Conservation (phyloP, 2,329 filamentous ascomycete species). For the Penicillium sp. region DNA sequence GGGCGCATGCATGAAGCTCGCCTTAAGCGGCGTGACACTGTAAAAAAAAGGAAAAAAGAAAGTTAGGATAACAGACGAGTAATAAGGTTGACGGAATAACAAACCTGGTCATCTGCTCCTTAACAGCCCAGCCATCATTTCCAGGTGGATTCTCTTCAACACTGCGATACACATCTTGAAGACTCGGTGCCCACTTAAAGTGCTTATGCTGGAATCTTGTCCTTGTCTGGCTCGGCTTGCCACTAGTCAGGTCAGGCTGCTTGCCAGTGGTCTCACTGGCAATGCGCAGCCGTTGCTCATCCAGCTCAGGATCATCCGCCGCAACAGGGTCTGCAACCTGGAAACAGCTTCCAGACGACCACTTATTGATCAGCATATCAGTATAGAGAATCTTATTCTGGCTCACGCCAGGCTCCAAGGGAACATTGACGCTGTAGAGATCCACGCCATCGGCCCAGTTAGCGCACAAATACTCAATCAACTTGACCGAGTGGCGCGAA, state of each 20-base stretch:
- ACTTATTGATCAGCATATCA: constrained; percentile 83
- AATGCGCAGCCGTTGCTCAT: constrained; percentile 70
- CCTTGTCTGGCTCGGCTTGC: constrained; percentile 32
- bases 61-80: not conserved
- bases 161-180: constrained; percentile 79
- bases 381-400: constrained; percentile 73
- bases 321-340: constrained; percentile 65
- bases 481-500: constrained; percentile 65
- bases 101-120: constrained; percentile 79
- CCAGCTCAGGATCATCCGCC: constrained; percentile 57
- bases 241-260: constrained; percentile 21
- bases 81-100: constrained; percentile 1
- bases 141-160: constrained; percentile 75
- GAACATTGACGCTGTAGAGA: constrained; percentile 89
- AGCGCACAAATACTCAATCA: constrained; percentile 72
- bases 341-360: constrained; percentile 81
- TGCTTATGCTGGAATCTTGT: constrained; percentile 68
- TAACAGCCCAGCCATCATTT: constrained; percentile 90
- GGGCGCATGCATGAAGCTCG: constrained; percentile 80
- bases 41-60: not conserved
- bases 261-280: constrained; percentile 48
- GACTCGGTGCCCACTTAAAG: constrained; percentile 90
- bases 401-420: constrained; percentile 71
- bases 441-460: constrained; percentile 73
- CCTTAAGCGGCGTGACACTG: constrained; percentile 84